Base-by-base conservation (phyloP, 2,329 filamentous ascomycete species). In the Stromatinia cepivora region DNA sequence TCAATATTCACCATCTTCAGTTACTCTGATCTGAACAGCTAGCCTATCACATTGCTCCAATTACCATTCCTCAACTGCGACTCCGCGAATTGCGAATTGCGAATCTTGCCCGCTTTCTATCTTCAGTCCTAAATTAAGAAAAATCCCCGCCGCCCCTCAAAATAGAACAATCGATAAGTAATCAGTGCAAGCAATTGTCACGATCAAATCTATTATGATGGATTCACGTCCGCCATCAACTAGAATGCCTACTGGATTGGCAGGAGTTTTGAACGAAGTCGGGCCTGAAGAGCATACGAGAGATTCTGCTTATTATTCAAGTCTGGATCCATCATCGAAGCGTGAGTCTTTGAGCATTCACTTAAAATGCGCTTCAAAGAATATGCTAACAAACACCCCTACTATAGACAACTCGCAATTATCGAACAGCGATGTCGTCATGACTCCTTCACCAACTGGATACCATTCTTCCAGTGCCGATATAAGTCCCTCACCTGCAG, bases 401-500 rank as follows among this genome's bases (percentile, higher is more conserved):
- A 17, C 25, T 46, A 13, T 54, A 76, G 74, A 76, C 54, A 77
- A 75, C 54, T 75, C 73, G 3, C 73, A 71, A 15, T 70, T 73
- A 56, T 76, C 74, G 15, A 69, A 70, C 71, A 71, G 71, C 65
- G 52, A 63, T 48, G 56, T 69, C 61, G 57, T 61, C 22, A 69
- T 74, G 54, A 70, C 75, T 13, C 70, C 72, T 50, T 61, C 62
- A 28, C 65, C 72, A 20, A 67, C 72, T 17, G 72, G 71, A 52
- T 87, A 86, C 71, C 84, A 85, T 57, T 75, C 75, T 20, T 82
- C 84, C 5, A 81, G 82, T 28, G 80, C 82, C 45, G 87, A 90
- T 75, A 88, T 89, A 79, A 89, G 87, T 1, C 87, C 87, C 0
- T 89, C 87, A 1, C 87, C 87, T 11, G 85, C 86, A 25, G 80